These are phyloP conservation scores for Diaporthe sp. DNA, from an alignment of 2,329 filamentous ascomycete species.

Conservation along the genomic window DNA sequence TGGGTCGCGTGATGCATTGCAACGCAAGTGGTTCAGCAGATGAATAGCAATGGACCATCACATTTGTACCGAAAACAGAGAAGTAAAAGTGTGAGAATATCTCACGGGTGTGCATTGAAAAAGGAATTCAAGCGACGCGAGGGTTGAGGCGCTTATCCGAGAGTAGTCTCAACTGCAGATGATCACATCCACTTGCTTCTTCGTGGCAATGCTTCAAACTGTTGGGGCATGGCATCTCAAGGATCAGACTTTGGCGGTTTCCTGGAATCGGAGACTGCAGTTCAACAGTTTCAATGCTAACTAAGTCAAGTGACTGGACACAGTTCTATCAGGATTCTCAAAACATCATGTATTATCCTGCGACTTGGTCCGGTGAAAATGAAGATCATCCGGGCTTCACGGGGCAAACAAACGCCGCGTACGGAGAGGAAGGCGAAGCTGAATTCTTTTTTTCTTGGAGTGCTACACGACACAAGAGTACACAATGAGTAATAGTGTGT, in stretches of 20 bases:
- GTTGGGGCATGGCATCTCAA: not conserved
- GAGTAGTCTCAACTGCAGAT: not conserved
- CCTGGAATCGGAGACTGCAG: too few species aligned
- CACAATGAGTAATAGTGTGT: too few species aligned
- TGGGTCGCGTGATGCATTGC: too few species aligned
- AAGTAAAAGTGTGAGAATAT: not conserved
- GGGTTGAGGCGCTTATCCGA: not conserved
- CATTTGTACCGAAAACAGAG: not conserved
- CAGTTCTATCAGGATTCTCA: too few species aligned
- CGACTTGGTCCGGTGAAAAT: not conserved
- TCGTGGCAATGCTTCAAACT: not conserved
- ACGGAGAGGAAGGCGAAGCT: not conserved
- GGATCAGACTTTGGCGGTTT: rapidly evolving
- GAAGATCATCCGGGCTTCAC: not conserved
- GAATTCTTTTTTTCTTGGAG: not conserved
- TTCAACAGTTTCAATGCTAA: too few species aligned
- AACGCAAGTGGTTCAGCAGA: not conserved
- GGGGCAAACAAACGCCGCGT: not conserved
- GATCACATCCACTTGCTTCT: not conserved
- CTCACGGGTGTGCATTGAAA: not conserved
- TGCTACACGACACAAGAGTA: not conserved
- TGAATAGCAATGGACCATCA: not conserved
- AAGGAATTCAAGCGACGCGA: not conserved
- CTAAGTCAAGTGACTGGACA: too few species aligned
- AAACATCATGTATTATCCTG: too few species aligned